Base-by-base conservation (phyloP, 1,284 basidiomycete species). In the Thecaphora frezii region DNA sequence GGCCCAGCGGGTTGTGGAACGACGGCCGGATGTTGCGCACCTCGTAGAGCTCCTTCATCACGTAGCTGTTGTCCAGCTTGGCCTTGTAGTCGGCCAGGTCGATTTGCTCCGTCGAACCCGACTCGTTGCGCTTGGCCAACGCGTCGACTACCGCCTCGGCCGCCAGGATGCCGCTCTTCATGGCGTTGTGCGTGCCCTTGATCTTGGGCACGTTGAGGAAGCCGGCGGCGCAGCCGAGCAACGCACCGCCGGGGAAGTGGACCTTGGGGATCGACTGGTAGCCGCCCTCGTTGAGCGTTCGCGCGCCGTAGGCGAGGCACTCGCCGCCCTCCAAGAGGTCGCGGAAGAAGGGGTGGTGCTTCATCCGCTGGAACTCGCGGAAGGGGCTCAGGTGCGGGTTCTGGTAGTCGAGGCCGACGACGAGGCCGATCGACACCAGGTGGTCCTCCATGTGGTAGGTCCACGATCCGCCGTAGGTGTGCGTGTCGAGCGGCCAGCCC, bases 121-220 rank as follows among this genome's bases (percentile, higher is more conserved):
- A 69, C 36, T 81, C 80, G 37, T 63, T 55, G 39, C 73, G 75
- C 46, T 77, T 68, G 3, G 78, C 71, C 61, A 93, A 81, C 1
- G 86, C 86, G 9, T 87, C 84, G 70, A 85, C 91, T 0, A 90
- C 90, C 0, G 89, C 84, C 79, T 98, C 94, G 2, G 91, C 96
- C 33, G 93, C 94, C 21, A 97, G 83, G 88, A 97, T 97, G 21
- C 94, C 94, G 42, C 89, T 91, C 83, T 97, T 96, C 94, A 98
- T 97, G n/a, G 94, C 93, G 60, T 94, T 97, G 80, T 98, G 96
- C 0, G 93, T 96, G n/a, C 94, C 94, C 80, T 98, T 98, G 82
- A 98, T 98, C 82, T 97, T 98, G 38, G 93, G 89, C 16, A 97
- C 86, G 81, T 98, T 98, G 56, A 98, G 85, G 81, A 98, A 94